A percentile compares a stretch with the other conserved stretches of the same genome.
Conservation (phyloP, 331 rosid species). For the Erythrophleum ivorense region DNA sequence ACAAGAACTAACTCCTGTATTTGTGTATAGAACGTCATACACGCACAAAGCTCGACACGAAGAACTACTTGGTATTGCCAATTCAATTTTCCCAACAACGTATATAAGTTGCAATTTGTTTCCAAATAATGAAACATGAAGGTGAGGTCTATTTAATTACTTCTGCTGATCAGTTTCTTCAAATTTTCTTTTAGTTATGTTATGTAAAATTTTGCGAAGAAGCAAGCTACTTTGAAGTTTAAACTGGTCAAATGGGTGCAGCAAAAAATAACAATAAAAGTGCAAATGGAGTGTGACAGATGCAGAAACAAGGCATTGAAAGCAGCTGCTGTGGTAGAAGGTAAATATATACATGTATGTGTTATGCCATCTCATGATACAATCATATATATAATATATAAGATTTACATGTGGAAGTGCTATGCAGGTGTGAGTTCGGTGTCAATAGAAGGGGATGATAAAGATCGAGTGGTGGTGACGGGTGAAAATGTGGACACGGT, state of each 20-base stretch:
- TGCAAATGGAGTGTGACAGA: slow-evolving; percentile 51
- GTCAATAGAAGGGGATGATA: slow-evolving; percentile 41
- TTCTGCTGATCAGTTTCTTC: background rate
- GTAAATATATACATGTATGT: slow-evolving; percentile 5
- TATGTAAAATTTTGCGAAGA: background rate
- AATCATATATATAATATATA: too few relatives aligned
- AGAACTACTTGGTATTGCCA: background rate
- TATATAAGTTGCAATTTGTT: background rate
- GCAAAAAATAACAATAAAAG: slow-evolving; percentile 47
- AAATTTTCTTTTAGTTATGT: background rate
- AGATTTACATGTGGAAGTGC: background rate
- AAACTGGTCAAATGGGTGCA: slow-evolving; percentile 30
- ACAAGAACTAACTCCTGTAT: background rate
- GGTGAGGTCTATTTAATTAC: background rate
- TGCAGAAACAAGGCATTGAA: slow-evolving; percentile 56
- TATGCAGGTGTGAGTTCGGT: slow-evolving; percentile 50
- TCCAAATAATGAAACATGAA: background rate
- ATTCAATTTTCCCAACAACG: background rate
- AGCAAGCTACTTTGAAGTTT: background rate
- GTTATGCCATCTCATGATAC: background rate
- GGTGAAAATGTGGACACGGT: slow-evolving; percentile 40
- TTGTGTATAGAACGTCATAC: background rate
- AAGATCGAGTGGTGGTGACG: slow-evolving; percentile 23
- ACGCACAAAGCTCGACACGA: background rate
- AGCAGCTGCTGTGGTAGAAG: slow-evolving; percentile 43